Evolutionary conservation across 805 yeast species (phyloP), one percentile per base, ranked within the genome.

Genomic region (Blastobotrys robertii): DNA sequence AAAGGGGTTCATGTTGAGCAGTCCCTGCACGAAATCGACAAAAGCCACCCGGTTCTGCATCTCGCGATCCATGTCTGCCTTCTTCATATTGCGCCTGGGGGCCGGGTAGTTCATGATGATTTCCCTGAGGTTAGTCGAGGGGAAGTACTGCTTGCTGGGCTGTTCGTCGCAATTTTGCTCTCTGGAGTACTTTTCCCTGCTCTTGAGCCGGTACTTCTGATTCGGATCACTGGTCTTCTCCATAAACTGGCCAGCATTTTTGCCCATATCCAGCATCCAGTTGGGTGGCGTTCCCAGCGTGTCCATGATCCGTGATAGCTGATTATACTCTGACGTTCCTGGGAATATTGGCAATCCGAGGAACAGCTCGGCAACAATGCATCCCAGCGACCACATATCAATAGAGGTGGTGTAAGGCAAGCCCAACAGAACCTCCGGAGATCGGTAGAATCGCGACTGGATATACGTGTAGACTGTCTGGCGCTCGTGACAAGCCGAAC

Each of bases 241-340:
- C 63, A 83, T 71, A 52, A 82, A 92, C 51, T 79, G 76, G 37
- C 70, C 64, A 1, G 95, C 72, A 60, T 81, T 86, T 51, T 85
- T 81, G 22, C 97, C 98, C 78, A 84, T 86, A 50, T 90, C 97
- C 50, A 90, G 70, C 98, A 92, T 92, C 85, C 96, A 94, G 16
- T 81, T 67, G 8, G 96, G 97, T 16, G 98, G 98, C 41, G 53
- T 48, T 0, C 94, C 96, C 46, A 90, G 62, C 68, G 87, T 82
- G 35, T 81, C 81, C 2, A 81, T 76, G 32, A 92, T 87, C 51
- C 95, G 78, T 48, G 77, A 70, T 36, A 94, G 66, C 62, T 90
- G 97, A 58, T 90, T 87, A 62, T 80, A 92, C 62, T 92, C 98
- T 0, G 95, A 84, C 2, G 87, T 74, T 2, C 98, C 98, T 0